Evolutionary conservation across 805 yeast genomes (phyloP).

Genomic region (Soucietia sequanensis): DNA sequence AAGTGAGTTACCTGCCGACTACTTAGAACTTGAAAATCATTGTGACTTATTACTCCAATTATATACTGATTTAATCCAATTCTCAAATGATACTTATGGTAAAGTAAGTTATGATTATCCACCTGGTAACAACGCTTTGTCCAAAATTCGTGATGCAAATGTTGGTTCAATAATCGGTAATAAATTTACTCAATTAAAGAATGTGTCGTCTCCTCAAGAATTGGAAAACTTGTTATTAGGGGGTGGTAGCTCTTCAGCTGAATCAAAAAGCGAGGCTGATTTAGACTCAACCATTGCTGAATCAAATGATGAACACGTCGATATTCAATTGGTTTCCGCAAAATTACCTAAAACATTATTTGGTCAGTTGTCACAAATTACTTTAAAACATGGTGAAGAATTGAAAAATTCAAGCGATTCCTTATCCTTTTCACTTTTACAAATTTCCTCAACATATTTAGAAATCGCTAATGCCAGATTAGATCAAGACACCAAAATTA

Average conservation of each 20-base stretch:
- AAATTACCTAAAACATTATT: constrained; percentile 68
- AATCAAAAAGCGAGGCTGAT: constrained; percentile 10
- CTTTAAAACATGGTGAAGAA: constrained; percentile 48
- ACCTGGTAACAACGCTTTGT: constrained; percentile 49
- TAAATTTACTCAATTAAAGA: constrained; percentile 58
- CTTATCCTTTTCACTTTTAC: constrained; percentile 53
- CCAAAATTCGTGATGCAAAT: constrained; percentile 63
- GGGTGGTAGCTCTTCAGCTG: constrained; percentile 2
- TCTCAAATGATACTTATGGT: constrained; percentile 56
- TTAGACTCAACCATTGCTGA: too few species aligned
- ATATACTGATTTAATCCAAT: constrained; percentile 49
- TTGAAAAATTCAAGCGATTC: constrained; percentile 46
- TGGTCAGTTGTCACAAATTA: constrained; percentile 63
- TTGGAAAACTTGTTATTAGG: constrained; percentile 57
- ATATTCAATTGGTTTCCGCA: constrained; percentile 30
- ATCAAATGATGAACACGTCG: constrained; percentile 16
- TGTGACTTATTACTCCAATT: constrained; percentile 63
- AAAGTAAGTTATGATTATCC: constrained; percentile 82
- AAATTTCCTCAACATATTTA: constrained; percentile 53
- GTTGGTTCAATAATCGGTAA: constrained; percentile 56
- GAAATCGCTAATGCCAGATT: constrained; percentile 67
- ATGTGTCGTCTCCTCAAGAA: constrained; percentile 65
- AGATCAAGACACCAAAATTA: constrained; percentile 65
- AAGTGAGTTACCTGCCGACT: constrained; percentile 73
- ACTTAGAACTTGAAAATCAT: constrained; percentile 62